These are phyloP conservation scores for Ceratocystis colombiana DNA, from an alignment of 2,329 filamentous ascomycete species.

Conservation along the genomic window DNA sequence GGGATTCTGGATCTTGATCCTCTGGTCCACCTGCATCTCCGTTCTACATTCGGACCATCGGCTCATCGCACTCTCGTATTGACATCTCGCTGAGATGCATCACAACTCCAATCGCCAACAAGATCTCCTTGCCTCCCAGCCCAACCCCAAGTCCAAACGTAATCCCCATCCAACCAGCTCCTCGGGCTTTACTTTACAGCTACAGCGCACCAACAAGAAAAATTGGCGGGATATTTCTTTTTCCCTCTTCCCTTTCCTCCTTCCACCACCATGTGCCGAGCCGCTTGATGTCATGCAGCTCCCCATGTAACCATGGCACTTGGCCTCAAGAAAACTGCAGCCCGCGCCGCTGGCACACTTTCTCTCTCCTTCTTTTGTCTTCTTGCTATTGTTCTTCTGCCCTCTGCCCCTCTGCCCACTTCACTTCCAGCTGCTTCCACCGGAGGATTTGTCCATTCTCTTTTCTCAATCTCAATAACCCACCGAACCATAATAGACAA, in stretches of 20 bases:
- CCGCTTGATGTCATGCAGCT: background rate
- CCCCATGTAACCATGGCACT: background rate
- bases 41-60: background rate
- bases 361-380: no score
- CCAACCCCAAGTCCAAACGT: no score
- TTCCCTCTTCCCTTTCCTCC: background rate
- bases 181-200: background rate
- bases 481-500: no score
- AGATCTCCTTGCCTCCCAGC: background rate
- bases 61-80: conserved; percentile 6
- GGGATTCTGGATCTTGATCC: no score
- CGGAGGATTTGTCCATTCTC: no score
- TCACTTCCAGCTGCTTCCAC: no score
- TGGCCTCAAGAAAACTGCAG: no score
- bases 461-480: no score
- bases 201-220: background rate
- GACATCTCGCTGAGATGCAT: background rate
- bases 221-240: background rate
- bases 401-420: no score
- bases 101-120: background rate
- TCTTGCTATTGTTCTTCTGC: no score
- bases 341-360: no score
- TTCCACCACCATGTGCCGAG: background rate
- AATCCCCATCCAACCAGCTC: background rate
- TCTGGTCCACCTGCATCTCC: background rate